These are phyloP conservation scores for Dichomitus squalens DNA, from an alignment of 1,284 basidiomycete species.

Conservation along the genomic window DNA sequence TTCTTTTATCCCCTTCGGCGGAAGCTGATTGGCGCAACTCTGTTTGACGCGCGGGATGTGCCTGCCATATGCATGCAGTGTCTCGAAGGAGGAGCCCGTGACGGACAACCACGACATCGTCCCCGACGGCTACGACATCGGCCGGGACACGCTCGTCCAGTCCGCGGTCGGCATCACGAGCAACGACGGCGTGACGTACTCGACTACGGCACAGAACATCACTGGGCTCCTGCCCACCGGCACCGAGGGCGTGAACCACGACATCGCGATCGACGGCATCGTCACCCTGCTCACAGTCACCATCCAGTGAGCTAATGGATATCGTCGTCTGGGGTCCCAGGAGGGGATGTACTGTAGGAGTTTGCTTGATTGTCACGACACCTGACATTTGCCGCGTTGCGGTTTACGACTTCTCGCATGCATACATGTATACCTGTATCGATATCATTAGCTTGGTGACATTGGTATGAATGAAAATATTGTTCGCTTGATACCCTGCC, in stretches of 20 bases:
- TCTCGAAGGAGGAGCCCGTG: constrained; percentile 59
- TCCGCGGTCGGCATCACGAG: constrained; percentile 45
- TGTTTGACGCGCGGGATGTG: not conserved
- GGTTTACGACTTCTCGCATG: not conserved
- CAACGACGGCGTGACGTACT: constrained; percentile 50
- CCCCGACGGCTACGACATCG: constrained; percentile 58
- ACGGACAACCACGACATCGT: constrained; percentile 50
- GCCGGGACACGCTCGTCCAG: constrained; percentile 47
- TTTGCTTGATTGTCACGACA: not conserved
- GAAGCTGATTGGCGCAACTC: not conserved
- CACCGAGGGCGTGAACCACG: constrained; percentile 49
- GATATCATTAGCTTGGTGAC: not conserved
- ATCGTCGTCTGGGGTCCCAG: not conserved
- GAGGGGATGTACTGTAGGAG: not conserved
- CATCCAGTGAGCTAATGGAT: constrained; percentile 29
- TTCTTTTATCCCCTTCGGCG: not conserved
- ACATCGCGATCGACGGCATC: constrained; percentile 51
- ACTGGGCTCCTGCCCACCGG: constrained; percentile 56
- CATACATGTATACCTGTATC: not conserved
- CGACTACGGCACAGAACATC: constrained; percentile 47
- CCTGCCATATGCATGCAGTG: constrained; percentile 37
- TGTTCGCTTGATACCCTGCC: too few relatives aligned
- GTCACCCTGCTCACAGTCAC: constrained; percentile 48
- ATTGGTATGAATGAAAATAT: too few relatives aligned
- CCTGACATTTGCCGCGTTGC: not conserved